Evolutionary conservation across 2,329 filamentous ascomycete species (phyloP).

Genomic region (Monosporascus sp.): DNA sequence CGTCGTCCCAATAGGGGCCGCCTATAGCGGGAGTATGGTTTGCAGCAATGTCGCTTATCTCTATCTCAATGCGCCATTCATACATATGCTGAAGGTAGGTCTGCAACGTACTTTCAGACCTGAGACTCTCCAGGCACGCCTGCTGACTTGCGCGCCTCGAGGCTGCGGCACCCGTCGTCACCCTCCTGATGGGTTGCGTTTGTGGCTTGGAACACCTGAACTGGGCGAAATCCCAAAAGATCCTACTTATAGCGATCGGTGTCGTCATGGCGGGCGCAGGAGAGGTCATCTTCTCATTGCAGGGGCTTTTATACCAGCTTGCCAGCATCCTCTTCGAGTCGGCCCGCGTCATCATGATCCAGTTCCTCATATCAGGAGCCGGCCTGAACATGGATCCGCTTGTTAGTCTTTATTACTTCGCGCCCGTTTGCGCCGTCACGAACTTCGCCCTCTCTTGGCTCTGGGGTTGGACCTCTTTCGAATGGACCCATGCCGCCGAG

Average conservation of each 20-base stretch:
- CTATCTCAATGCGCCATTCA: conserved; percentile 62
- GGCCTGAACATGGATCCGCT: conserved; percentile 85
- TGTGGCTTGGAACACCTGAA: conserved; percentile 46
- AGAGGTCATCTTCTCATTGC: conserved; percentile 63
- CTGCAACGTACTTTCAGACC: conserved; percentile 15
- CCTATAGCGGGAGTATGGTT: conserved; percentile 61
- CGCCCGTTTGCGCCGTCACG: conserved; percentile 76
- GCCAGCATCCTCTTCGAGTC: conserved; percentile 77
- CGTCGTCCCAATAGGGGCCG: conserved; percentile 60
- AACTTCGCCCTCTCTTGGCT: conserved; percentile 55
- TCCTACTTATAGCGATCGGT: conserved; percentile 47
- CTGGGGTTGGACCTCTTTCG: conserved; percentile 11
- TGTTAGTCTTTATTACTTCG: conserved; percentile 85
- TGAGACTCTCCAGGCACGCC: neutral
- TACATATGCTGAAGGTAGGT: conserved; percentile 60
- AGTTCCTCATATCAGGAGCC: conserved; percentile 69
- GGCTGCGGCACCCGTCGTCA: conserved; percentile 62
- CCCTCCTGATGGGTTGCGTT: conserved; percentile 60
- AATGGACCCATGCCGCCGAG: conserved; percentile 59
- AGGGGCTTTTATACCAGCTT: conserved; percentile 64
- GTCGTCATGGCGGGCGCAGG: conserved; percentile 50
- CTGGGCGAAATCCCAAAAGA: conserved; percentile 38
- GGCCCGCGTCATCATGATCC: conserved; percentile 76
- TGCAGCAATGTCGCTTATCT: conserved; percentile 64
- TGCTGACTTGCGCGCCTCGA: conserved; percentile 12